Percentiles rank a stretch among this genome's conserved stretches.
Evolutionary conservation across 106 monocot genomes (phyloP).

Genomic region (Acanthochlamys bracteata): DNA sequence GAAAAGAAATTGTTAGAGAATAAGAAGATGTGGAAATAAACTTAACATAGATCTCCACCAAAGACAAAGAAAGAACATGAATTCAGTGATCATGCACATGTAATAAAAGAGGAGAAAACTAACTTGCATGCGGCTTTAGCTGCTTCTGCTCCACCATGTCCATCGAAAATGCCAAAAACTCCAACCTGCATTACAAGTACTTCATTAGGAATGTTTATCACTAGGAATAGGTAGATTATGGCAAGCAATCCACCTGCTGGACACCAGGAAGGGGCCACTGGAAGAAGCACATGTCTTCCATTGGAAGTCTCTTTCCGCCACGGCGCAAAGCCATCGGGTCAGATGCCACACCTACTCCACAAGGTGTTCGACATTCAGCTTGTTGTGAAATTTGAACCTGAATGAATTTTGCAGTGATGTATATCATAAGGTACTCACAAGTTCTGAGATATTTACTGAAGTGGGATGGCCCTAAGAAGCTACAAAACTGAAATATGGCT

Average conservation of each 20-base stretch:
- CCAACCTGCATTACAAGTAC: conserved; percentile 64
- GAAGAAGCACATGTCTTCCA: conserved; percentile 74
- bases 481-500: no score
- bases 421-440: no score
- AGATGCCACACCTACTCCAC: conserved; percentile 73
- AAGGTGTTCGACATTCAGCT: conserved; percentile 22
- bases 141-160: conserved; percentile 88
- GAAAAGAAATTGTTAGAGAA: background rate
- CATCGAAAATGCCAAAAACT: conserved; percentile 85
- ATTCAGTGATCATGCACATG: no score
- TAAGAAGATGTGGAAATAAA: no score
- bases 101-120: conserved; percentile 32
- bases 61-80: no score
- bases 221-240: background rate
- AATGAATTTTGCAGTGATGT: no score
- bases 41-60: no score
- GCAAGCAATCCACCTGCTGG: conserved; percentile 44
- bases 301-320: conserved; percentile 75
- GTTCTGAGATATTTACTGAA: no score
- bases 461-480: no score
- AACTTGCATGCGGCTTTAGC: conserved; percentile 74
- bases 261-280: conserved; percentile 73
- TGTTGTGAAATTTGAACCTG: conserved; percentile 53
- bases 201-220: conserved; percentile 9
- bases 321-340: conserved; percentile 79